phyloP scores from a whole-genome alignment of 495 filamentous ascomycete species.

The Penicillium goetzii region DNA sequence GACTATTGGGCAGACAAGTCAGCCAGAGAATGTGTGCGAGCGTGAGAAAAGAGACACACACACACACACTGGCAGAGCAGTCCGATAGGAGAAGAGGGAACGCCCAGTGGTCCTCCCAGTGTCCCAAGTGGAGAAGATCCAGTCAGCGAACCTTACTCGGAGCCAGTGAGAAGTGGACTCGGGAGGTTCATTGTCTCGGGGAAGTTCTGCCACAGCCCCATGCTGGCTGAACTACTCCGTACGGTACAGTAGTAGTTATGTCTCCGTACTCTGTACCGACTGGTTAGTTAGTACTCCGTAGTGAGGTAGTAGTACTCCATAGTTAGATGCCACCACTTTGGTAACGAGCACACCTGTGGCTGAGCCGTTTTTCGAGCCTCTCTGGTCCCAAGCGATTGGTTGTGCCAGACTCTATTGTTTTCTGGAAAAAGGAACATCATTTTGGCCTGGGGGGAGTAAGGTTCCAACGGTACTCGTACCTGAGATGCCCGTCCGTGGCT shows the following conservation, averaged over 20 bases:
- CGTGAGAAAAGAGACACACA: neutral
- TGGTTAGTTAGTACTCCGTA: neutral
- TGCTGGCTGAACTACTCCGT: neutral
- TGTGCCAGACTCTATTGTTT: neutral
- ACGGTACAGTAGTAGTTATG: neutral
- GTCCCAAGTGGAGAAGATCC: slow-evolving; percentile 2
- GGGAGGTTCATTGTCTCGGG: slow-evolving; percentile 21
- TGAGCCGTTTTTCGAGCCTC: slow-evolving; percentile 8
- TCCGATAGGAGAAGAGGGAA: neutral
- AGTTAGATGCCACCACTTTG: neutral
- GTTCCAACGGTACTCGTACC: slow-evolving; percentile 11
- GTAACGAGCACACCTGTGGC: slow-evolving; percentile 15
- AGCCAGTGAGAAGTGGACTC: slow-evolving; percentile 12
- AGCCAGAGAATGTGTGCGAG: neutral
- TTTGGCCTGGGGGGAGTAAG: neutral
- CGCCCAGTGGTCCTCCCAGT: slow-evolving; percentile 9
- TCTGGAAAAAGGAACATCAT: neutral
- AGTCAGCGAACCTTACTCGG: slow-evolving; percentile 16
- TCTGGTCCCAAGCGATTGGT: slow-evolving; percentile 1
- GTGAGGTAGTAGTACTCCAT: neutral
- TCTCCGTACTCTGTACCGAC: neutral
- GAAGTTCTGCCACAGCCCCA: slow-evolving; percentile 14
- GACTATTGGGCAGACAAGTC: neutral
- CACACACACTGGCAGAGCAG: neutral
- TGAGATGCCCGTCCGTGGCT: neutral